phyloP scores from a whole-genome alignment of 2,329 filamentous ascomycete species.

The Sporothrix pallida region DNA sequence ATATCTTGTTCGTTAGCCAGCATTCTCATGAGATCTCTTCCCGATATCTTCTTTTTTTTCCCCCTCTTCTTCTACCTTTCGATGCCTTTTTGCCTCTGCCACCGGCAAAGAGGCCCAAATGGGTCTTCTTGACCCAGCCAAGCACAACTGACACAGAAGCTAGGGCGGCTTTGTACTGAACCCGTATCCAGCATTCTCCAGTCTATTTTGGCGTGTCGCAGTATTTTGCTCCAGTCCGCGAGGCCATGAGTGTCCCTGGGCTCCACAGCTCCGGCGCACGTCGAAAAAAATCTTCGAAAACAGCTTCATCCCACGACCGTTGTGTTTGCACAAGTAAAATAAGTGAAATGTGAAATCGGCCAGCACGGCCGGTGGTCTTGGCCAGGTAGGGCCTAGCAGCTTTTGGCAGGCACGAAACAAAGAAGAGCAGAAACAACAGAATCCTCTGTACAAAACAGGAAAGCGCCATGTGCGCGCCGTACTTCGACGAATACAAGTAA shows the following conservation, averaged over 20 bases:
- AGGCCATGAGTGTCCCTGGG: neutral
- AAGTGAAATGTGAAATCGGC: neutral
- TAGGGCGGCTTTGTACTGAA: no score
- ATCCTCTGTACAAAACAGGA: neutral
- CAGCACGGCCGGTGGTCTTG: conserved; percentile 8
- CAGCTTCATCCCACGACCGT: neutral
- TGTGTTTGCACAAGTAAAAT: neutral
- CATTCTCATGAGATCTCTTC: no score
- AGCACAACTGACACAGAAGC: neutral
- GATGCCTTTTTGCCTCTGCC: neutral
- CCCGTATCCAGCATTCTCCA: neutral
- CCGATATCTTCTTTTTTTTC: no score
- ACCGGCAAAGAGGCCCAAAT: neutral
- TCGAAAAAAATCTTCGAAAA: neutral
- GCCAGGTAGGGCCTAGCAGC: neutral
- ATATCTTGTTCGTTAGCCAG: neutral
- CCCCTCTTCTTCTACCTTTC: neutral
- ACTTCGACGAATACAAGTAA: conserved; percentile 9
- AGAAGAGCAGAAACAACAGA: neutral
- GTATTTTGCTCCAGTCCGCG: neutral
- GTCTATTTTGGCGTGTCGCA: neutral
- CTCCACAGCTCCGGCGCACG: conserved; percentile 24
- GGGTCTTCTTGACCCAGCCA: neutral
- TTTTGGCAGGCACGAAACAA: neutral
- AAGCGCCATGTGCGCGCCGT: neutral